Evolutionary conservation across 306 rosid species (phyloP).

Genomic region (Prunus fruticosa): DNA sequence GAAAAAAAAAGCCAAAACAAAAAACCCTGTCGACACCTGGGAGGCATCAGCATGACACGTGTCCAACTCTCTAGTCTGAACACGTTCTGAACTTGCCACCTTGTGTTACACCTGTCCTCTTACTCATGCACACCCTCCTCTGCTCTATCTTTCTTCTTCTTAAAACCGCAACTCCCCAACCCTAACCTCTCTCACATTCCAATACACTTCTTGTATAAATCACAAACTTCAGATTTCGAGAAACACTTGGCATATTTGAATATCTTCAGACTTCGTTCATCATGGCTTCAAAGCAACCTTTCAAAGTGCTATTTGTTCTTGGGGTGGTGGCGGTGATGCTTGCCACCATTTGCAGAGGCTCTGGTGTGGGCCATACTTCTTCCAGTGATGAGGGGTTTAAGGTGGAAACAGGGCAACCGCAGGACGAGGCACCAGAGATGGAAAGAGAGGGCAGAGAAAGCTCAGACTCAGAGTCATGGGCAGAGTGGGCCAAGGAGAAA

Average conservation of each 20-base stretch:
- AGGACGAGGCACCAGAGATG: slow-evolving; percentile 34
- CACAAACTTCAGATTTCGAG: background rate
- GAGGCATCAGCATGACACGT: background rate
- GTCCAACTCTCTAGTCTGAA: background rate
- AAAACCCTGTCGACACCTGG: background rate
- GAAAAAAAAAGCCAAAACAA: too few relatives aligned
- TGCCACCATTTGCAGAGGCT: slow-evolving; percentile 26
- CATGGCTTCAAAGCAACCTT: slow-evolving; percentile 45
- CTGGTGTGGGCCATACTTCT: slow-evolving; percentile 36
- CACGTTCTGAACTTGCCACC: background rate
- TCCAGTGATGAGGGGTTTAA: slow-evolving; percentile 38
- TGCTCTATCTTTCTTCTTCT: background rate
- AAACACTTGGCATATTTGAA: background rate
- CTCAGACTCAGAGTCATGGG: slow-evolving; percentile 68
- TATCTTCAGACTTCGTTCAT: background rate
- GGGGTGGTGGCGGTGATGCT: slow-evolving; percentile 12
- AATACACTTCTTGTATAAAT: background rate
- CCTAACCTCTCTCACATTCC: background rate
- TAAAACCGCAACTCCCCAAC: background rate
- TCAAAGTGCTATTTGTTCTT: slow-evolving; percentile 6
- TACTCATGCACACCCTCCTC: background rate
- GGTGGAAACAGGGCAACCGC: slow-evolving; percentile 19
- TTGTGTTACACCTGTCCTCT: background rate
- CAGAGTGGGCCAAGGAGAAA: slow-evolving; percentile 87
- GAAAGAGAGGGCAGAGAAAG: slow-evolving; percentile 39